Percentiles rank a stretch among this genome's conserved stretches.
These are phyloP conservation scores for Calonectria fujianensis DNA, from an alignment of 2,329 filamentous ascomycete genomes.

Conservation along the genomic window DNA sequence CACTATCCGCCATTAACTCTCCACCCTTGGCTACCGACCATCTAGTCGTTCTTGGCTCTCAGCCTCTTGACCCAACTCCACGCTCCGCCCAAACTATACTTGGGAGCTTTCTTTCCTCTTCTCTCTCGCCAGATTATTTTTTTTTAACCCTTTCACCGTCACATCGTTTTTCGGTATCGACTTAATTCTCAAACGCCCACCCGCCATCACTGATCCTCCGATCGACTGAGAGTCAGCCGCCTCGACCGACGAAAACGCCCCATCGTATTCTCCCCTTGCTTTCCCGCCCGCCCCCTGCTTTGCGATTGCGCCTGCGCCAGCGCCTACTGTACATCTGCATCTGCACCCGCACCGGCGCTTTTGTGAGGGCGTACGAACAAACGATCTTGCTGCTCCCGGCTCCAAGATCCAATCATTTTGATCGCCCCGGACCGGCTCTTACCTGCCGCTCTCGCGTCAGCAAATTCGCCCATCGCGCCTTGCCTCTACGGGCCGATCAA, in stretches of 20 bases:
- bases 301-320: conserved; percentile 21
- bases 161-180: neutral
- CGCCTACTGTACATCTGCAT: neutral
- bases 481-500: conserved; percentile 27
- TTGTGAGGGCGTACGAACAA: conserved; percentile 28
- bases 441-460: conserved; percentile 18
- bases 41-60: conserved; percentile 33
- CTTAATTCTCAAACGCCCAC: neutral
- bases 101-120: conserved; percentile 21
- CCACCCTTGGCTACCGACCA: conserved; percentile 33
- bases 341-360: conserved; percentile 2
- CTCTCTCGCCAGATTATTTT: conserved; percentile 3
- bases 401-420: conserved; percentile 32
- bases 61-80: conserved; percentile 38
- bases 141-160: conserved; percentile 4
- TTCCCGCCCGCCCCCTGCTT: conserved; percentile 25
- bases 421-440: conserved; percentile 13
- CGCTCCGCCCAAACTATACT: conserved; percentile 20
- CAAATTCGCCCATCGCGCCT: conserved; percentile 35
- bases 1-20: conserved; percentile 31
- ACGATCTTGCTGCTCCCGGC: conserved; percentile 20
- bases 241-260: conserved; percentile 29
- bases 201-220: conserved; percentile 28
- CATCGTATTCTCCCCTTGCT: conserved; percentile 24
- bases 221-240: conserved; percentile 35